These are phyloP conservation scores for Parascedosporium putredinis DNA, from an alignment of 2,329 filamentous ascomycete species.

Conservation along the genomic window DNA sequence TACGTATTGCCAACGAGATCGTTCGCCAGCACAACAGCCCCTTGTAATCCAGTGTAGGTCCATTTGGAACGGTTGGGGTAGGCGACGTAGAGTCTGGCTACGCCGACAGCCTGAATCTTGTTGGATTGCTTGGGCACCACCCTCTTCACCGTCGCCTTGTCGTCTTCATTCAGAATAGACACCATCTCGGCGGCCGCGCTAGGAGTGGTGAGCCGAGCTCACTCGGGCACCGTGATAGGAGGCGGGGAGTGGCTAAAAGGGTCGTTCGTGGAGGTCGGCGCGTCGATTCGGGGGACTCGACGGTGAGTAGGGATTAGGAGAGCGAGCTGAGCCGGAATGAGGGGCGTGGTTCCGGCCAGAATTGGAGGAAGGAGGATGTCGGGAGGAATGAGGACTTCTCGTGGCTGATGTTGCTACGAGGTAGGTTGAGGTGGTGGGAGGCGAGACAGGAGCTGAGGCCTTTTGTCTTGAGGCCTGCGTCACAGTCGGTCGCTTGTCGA, in stretches of 20 bases:
- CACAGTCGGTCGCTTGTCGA: too few species aligned
- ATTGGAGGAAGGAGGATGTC: background rate
- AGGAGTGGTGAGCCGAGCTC: background rate
- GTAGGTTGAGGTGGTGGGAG: background rate
- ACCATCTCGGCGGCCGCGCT: slow-evolving; percentile 33
- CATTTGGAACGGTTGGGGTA: slow-evolving; percentile 79
- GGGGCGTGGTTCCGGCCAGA: too few species aligned
- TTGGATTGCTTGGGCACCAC: slow-evolving; percentile 87
- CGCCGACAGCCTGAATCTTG: slow-evolving; percentile 94
- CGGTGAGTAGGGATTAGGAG: background rate
- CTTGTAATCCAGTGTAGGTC: slow-evolving; percentile 89
- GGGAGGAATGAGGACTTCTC: background rate
- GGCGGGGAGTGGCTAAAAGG: too few species aligned
- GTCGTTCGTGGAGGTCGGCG: too few species aligned
- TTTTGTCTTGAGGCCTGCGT: background rate
- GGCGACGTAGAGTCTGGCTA: slow-evolving; percentile 86
- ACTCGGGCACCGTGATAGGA: background rate
- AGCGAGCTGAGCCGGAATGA: too few species aligned
- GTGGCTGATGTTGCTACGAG: background rate
- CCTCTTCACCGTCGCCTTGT: slow-evolving; percentile 94
- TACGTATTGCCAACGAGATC: slow-evolving; percentile 92
- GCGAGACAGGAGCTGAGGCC: background rate
- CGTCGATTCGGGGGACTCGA: background rate
- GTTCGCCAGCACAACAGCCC: slow-evolving; percentile 82
- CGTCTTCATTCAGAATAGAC: slow-evolving; percentile 73